These are phyloP conservation scores for Vickermania ingenoplastis DNA, from an alignment of 208 protist genomes.

Conservation along the genomic window DNA sequence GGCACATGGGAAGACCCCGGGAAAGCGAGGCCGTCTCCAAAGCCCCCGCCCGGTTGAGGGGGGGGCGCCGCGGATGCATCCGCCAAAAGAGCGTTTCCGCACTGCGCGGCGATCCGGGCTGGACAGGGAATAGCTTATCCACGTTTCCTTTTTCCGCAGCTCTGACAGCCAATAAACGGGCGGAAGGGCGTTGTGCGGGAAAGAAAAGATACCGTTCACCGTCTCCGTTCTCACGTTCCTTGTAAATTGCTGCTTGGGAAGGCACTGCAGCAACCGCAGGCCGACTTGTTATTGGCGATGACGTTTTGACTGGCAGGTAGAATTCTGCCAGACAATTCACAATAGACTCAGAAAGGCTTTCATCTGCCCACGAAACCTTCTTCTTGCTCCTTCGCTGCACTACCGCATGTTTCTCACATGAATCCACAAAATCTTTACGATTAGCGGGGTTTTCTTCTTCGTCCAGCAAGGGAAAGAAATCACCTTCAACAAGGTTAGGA, in stretches of 20 bases:
- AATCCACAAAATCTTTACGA: no score
- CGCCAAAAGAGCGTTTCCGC: neutral
- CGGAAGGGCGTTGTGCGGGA: neutral
- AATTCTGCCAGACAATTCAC: neutral
- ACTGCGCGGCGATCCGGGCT: neutral
- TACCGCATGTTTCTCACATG: neutral
- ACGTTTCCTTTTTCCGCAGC: neutral
- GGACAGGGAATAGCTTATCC: neutral
- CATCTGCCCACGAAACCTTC: neutral
- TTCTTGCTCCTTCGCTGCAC: neutral
- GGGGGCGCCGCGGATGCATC: neutral
- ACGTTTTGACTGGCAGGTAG: neutral
- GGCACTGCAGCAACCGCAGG: neutral
- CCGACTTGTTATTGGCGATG: no score
- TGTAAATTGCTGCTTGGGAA: neutral
- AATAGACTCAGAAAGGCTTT: no score
- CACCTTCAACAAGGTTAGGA: neutral
- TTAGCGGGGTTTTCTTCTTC: neutral
- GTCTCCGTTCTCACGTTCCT: neutral
- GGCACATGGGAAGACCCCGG: no score
- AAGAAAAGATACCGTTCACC: conserved; percentile 2
- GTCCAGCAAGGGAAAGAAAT: neutral
- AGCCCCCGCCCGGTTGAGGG: no score
- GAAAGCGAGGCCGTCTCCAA: no score
- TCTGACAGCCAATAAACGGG: neutral